phyloP scores from a whole-genome alignment of 2,329 filamentous ascomycete genomes.

The Fusarium sp. region DNA sequence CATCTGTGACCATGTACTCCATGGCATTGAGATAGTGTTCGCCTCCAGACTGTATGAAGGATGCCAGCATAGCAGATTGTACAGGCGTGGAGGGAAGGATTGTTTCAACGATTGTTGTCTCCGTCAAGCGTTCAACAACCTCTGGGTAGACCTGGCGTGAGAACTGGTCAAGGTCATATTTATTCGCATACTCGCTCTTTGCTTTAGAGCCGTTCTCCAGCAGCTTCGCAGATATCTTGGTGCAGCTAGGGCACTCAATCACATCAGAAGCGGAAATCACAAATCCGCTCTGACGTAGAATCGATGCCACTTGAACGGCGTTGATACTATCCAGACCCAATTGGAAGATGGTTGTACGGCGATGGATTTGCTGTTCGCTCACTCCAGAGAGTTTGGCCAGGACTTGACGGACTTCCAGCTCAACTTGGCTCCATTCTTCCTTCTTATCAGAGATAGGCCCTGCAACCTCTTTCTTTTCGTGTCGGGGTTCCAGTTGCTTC shows the following conservation, averaged over 20 bases:
- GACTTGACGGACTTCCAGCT: slow-evolving; percentile 64
- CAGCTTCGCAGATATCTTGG: slow-evolving; percentile 51
- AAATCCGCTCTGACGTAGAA: slow-evolving; percentile 70
- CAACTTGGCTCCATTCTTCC: slow-evolving; percentile 61
- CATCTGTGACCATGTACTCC: slow-evolving; percentile 60
- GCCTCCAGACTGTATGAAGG: slow-evolving; percentile 75
- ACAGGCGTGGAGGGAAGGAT: slow-evolving; percentile 82
- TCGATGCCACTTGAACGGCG: slow-evolving; percentile 79
- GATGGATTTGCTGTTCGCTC: slow-evolving; percentile 61
- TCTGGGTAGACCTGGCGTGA: slow-evolving; percentile 46
- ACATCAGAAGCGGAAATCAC: slow-evolving; percentile 76
- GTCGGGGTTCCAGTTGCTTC: slow-evolving; percentile 32
- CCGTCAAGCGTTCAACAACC: slow-evolving; percentile 39
- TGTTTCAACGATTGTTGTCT: slow-evolving; percentile 59
- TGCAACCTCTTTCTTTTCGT: slow-evolving; percentile 31
- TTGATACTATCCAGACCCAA: slow-evolving; percentile 94
- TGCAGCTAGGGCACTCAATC: slow-evolving; percentile 68
- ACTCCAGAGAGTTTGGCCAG: slow-evolving; percentile 69
- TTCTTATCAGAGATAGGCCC: slow-evolving; percentile 25
- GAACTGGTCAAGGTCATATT: slow-evolving; percentile 57
- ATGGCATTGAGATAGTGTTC: slow-evolving; percentile 81
- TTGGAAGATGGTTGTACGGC: slow-evolving; percentile 80
- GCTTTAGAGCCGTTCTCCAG: slow-evolving; percentile 25
- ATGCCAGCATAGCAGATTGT: slow-evolving; percentile 82
- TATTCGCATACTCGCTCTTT: not conserved